Evolutionary conservation across 306 rosid genomes (phyloP).

Genomic region (Purshia tridentata): DNA sequence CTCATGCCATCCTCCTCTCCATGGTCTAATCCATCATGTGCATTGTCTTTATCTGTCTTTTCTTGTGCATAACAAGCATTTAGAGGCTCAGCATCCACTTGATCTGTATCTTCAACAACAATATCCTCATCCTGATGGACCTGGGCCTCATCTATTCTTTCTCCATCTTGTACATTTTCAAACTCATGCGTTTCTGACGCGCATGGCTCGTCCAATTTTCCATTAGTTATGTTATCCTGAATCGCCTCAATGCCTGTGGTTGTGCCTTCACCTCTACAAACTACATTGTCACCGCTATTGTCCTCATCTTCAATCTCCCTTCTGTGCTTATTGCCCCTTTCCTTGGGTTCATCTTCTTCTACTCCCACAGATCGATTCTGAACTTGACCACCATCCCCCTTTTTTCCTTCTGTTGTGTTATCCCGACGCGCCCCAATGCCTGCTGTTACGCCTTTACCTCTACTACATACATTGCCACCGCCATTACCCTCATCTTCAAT

Average conservation of each 20-base stretch:
- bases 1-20: slow-evolving; percentile 11
- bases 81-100: slow-evolving; percentile 16
- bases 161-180: slow-evolving; percentile 15
- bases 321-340: slow-evolving; percentile 15
- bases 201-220: slow-evolving; percentile 9
- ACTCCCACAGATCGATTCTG: slow-evolving; percentile 17
- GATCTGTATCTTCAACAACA: slow-evolving; percentile 18
- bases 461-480: slow-evolving; percentile 8
- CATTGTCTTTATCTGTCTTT: slow-evolving; percentile 3
- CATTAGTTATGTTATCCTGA: slow-evolving; percentile 14
- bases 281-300: slow-evolving; percentile 12
- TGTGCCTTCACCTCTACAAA: slow-evolving; percentile 14
- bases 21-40: slow-evolving; percentile 11
- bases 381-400: background rate
- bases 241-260: slow-evolving; percentile 14
- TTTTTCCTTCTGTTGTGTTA: slow-evolving; percentile 4
- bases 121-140: slow-evolving; percentile 6
- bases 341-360: slow-evolving; percentile 23
- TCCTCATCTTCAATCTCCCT: slow-evolving; percentile 27
- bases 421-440: slow-evolving; percentile 23
- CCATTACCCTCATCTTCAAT: slow-evolving; percentile 24
- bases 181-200: slow-evolving; percentile 17
- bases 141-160: slow-evolving; percentile 8
- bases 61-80: slow-evolving; percentile 8
- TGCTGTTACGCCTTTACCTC: slow-evolving; percentile 10